phyloP scores from a whole-genome alignment of 768 basidiomycete species.

The Hygrophorus russula region DNA sequence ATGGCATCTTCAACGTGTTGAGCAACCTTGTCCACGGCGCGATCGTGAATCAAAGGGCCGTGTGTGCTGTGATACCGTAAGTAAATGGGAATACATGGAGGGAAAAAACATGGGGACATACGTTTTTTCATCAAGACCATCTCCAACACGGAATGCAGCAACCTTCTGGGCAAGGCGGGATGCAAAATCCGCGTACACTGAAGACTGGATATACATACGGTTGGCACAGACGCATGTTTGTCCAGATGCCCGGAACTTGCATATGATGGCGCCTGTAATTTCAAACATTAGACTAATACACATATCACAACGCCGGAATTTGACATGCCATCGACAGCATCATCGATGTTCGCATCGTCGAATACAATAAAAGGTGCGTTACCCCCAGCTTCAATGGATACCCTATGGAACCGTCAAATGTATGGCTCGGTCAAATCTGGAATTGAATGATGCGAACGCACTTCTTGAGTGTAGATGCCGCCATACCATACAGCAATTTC shows the following conservation, averaged over 20 bases:
- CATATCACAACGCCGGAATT: neutral
- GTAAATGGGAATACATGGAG: too few species aligned
- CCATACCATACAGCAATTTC: slow-evolving; percentile 61
- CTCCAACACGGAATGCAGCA: slow-evolving; percentile 76
- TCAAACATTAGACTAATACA: neutral
- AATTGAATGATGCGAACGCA: slow-evolving; percentile 17
- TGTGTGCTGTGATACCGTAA: slow-evolving; percentile 51
- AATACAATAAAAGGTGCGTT: slow-evolving; percentile 97
- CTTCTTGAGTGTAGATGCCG: slow-evolving; percentile 78
- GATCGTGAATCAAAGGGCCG: slow-evolving; percentile 85
- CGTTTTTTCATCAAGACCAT: slow-evolving; percentile 73
- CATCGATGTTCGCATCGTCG: slow-evolving; percentile 88
- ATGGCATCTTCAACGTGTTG: slow-evolving; percentile 86
- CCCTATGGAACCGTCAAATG: slow-evolving; percentile 14
- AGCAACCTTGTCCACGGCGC: slow-evolving; percentile 77
- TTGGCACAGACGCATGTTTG: slow-evolving; percentile 88
- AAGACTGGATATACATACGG: slow-evolving; percentile 85
- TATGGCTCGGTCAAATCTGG: neutral
- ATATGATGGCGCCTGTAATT: slow-evolving; percentile 48
- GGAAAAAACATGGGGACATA: slow-evolving; percentile 23
- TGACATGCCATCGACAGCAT: slow-evolving; percentile 70
- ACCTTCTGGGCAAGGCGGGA: slow-evolving; percentile 76
- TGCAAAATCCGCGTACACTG: slow-evolving; percentile 88
- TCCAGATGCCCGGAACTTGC: slow-evolving; percentile 73
- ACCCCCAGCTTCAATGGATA: slow-evolving; percentile 84